Conservation (phyloP, 495 filamentous ascomycete genomes). For the Penicillium odoratum region DNA sequence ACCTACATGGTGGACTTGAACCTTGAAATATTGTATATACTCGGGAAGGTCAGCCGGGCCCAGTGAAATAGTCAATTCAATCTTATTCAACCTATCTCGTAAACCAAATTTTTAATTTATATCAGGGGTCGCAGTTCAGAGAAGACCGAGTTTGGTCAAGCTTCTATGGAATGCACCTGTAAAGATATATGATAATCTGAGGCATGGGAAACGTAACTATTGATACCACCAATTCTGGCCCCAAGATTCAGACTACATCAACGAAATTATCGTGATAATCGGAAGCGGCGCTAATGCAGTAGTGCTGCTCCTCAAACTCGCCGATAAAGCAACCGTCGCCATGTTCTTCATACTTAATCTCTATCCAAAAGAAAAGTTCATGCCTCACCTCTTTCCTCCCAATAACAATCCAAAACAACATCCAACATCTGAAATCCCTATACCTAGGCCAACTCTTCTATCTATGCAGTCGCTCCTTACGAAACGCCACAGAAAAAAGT, state of each 20-base stretch:
- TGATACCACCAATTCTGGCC: conserved; percentile 58
- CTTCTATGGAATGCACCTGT: too few species aligned
- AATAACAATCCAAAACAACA: conserved; percentile 29
- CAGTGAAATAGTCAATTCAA: too few species aligned
- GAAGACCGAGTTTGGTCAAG: too few species aligned
- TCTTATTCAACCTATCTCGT: too few species aligned
- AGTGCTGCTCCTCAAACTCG: conserved; percentile 49
- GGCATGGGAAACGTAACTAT: too few species aligned
- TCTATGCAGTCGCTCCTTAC: conserved; percentile 57
- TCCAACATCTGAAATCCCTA: conserved; percentile 50
- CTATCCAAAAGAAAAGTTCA: conserved; percentile 43
- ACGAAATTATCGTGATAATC: conserved; percentile 57
- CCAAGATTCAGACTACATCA: conserved; percentile 44
- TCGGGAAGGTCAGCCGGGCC: too few species aligned
- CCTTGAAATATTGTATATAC: too few species aligned
- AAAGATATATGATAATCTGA: too few species aligned
- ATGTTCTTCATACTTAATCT: conserved; percentile 62
- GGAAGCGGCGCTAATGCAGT: conserved; percentile 58
- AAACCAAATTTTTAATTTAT: too few species aligned
- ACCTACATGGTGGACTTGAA: too few species aligned
- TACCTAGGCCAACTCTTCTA: conserved; percentile 49
- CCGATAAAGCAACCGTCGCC: conserved; percentile 47
- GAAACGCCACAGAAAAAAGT: conserved; percentile 45
- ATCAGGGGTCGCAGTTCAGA: too few species aligned
- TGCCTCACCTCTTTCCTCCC: conserved; percentile 39